A percentile compares a stretch with the other conserved stretches of the same genome.
These are phyloP conservation scores for Globisporangium canariense DNA, from an alignment of 352 stramenopile genomes.

Conservation along the genomic window DNA sequence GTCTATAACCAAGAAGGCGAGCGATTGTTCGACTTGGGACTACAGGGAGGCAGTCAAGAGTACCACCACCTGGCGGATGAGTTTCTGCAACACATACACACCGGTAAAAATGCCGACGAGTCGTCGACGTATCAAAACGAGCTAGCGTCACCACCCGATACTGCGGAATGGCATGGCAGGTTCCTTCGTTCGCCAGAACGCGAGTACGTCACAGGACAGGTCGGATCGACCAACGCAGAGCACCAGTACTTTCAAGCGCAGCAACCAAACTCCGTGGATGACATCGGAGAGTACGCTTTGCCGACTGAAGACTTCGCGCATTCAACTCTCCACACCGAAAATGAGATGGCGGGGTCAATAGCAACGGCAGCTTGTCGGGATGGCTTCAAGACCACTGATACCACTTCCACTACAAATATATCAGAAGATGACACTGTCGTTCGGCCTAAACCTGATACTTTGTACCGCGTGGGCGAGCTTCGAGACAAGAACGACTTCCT, in stretches of 20 bases:
- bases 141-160: constrained; percentile 9
- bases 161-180: neutral
- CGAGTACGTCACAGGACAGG: neutral
- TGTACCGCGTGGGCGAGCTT: constrained; percentile 11
- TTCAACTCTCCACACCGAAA: neutral
- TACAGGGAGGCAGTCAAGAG: neutral
- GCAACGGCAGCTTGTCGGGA: too few species aligned
- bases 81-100: neutral
- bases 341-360: neutral
- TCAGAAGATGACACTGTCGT: too few species aligned
- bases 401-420: neutral
- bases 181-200: neutral
- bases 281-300: neutral
- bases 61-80: neutral
- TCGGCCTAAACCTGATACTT: too few species aligned
- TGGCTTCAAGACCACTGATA: neutral
- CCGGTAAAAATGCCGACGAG: neutral
- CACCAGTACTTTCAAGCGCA: neutral
- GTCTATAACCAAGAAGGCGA: neutral
- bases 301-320: neutral
- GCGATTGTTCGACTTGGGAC: neutral
- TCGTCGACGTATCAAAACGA: neutral
- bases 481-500: constrained; percentile 45
- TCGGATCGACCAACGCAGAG: neutral
- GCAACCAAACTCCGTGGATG: neutral